Evolutionary conservation across 1,284 basidiomycete genomes (phyloP).

Genomic region (Cryptococcus sp.): DNA sequence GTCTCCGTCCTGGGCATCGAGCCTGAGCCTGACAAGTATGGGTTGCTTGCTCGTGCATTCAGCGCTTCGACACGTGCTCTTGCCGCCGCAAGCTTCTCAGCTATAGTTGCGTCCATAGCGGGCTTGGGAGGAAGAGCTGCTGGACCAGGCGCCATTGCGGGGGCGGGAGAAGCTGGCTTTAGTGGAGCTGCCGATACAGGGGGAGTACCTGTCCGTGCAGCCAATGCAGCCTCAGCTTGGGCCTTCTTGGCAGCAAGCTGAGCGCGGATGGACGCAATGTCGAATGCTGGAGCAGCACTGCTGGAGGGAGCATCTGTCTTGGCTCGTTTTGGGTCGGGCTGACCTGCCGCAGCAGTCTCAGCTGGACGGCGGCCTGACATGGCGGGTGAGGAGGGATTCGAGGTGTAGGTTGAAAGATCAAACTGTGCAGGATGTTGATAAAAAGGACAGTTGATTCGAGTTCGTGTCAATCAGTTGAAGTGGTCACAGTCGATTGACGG

Average conservation of each 20-base stretch:
- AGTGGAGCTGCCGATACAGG: conserved; percentile 25
- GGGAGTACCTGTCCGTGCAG: conserved; percentile 32
- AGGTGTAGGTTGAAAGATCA: too few relatives aligned
- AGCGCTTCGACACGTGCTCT: conserved; percentile 75
- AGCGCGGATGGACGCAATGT: conserved; percentile 56
- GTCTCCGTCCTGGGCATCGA: conserved; percentile 20
- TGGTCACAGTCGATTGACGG: too few relatives aligned
- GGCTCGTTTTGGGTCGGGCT: conserved; percentile 32
- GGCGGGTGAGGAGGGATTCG: not conserved
- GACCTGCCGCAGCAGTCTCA: conserved; percentile 21
- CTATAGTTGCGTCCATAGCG: conserved; percentile 64
- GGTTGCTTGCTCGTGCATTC: conserved; percentile 60
- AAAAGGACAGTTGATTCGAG: too few relatives aligned
- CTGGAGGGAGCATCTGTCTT: conserved; percentile 14
- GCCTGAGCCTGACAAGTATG: conserved; percentile 35
- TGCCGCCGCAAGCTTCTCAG: conserved; percentile 72
- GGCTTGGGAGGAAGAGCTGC: conserved; percentile 51
- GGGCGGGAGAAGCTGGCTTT: conserved; percentile 15
- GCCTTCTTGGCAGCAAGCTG: conserved; percentile 83
- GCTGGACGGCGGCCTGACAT: conserved; percentile 34
- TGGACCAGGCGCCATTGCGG: conserved; percentile 38
- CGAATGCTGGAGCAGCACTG: conserved; percentile 16
- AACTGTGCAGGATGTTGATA: too few relatives aligned
- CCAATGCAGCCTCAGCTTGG: conserved; percentile 62
- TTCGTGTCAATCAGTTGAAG: too few relatives aligned